These are phyloP conservation scores for Lachancea lanzarotensis DNA, from an alignment of 805 yeast species.

Conservation along the genomic window DNA sequence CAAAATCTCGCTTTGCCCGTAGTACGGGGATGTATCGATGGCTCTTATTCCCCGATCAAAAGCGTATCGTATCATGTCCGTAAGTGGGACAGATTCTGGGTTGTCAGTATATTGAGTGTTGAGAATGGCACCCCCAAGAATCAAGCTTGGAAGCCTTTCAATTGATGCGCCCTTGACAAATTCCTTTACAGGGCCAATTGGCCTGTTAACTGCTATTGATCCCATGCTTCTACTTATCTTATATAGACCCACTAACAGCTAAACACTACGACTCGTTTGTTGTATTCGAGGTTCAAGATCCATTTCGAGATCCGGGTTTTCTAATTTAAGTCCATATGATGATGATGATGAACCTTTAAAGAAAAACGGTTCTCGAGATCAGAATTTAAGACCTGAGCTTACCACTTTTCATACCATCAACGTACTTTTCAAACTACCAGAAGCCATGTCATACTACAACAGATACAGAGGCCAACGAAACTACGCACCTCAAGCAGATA, in stretches of 20 bases:
- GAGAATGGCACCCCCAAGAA: constrained; percentile 86
- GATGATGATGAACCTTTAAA: no score
- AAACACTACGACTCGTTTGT: no score
- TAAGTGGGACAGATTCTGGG: constrained; percentile 55
- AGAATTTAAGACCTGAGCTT: no score
- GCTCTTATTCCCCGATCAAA: constrained; percentile 66
- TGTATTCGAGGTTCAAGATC: no score
- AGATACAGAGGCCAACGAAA: constrained; percentile 9
- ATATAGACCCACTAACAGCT: no score
- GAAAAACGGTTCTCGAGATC: no score
- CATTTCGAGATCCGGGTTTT: no score
- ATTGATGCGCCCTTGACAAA: not conserved
- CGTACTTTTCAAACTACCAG: not conserved
- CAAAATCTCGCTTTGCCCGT: constrained; percentile 78
- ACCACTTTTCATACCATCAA: not conserved
- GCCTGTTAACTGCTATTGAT: not conserved
- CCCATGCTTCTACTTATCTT: no score
- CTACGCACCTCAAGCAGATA: constrained; percentile 10
- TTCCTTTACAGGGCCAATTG: constrained; percentile 3
- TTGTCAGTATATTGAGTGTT: constrained; percentile 71
- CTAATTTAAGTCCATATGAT: no score
- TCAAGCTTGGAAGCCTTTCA: constrained; percentile 38
- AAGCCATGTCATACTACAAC: constrained; percentile 13
- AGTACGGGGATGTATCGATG: constrained; percentile 88
- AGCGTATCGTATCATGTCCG: constrained; percentile 51